These are phyloP conservation scores for Lactifluus echinatus DNA, from an alignment of 768 basidiomycete genomes.

Conservation along the genomic window DNA sequence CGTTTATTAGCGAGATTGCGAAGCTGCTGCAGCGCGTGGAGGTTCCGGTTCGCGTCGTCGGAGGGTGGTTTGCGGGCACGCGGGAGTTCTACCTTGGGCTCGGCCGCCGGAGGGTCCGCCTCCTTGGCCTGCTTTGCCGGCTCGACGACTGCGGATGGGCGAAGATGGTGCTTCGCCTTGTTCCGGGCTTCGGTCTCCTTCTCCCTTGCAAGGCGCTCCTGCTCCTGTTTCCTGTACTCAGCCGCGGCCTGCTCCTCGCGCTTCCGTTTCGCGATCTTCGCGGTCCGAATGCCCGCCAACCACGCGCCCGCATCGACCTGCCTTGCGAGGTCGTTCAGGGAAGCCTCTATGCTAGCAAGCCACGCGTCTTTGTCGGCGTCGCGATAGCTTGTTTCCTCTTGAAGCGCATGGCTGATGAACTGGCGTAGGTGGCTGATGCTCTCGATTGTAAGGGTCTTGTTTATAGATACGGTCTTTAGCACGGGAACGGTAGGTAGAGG, in stretches of 20 bases:
- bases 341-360: constrained; percentile 1
- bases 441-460: constrained; percentile 9
- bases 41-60: constrained; percentile 10
- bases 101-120: not conserved
- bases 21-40: constrained; percentile 22
- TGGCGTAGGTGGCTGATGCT: constrained; percentile 6
- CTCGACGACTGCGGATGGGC: not conserved
- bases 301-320: constrained; percentile 6
- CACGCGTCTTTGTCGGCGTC: constrained; percentile 13
- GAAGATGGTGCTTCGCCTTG: constrained; percentile 3
- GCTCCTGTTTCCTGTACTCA: constrained; percentile 3
- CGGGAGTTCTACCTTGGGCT: not conserved
- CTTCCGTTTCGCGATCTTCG: constrained; percentile 4
- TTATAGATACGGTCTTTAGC: not conserved
- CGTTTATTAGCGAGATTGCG: constrained; percentile 25
- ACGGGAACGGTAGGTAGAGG: not conserved
- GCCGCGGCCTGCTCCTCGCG: not conserved
- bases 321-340: constrained; percentile 12
- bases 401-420: constrained; percentile 4
- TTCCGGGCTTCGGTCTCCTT: constrained; percentile 9
- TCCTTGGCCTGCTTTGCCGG: constrained; percentile 5
- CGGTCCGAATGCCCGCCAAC: constrained; percentile 10
- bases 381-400: constrained; percentile 12
- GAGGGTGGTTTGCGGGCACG: not conserved
- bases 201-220: constrained; percentile 10